Evolutionary conservation across 331 rosid genomes (phyloP).

Genomic region (Quercus tomentella): DNA sequence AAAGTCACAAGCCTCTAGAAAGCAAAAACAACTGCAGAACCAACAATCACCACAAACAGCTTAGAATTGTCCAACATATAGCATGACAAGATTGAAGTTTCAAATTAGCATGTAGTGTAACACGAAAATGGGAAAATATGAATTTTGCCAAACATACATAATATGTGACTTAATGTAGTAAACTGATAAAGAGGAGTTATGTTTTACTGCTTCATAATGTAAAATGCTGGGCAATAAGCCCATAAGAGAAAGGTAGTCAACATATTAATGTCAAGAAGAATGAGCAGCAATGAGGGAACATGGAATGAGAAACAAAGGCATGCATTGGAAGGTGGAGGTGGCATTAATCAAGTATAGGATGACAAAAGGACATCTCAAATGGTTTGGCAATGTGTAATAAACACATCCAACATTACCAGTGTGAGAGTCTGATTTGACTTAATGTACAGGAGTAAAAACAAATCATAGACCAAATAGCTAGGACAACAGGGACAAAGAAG

Average conservation of each 20-base stretch:
- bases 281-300: not conserved
- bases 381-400: not conserved
- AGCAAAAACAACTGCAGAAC: slow-evolving; percentile 26
- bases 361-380: not conserved
- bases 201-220: not conserved
- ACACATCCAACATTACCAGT: not conserved
- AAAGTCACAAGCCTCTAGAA: slow-evolving; percentile 18
- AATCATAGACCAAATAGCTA: not conserved
- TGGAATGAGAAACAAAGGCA: not conserved
- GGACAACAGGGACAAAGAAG: not conserved
- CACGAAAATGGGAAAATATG: not conserved
- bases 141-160: not conserved
- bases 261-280: not conserved
- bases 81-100: not conserved
- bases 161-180: not conserved
- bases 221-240: not conserved
- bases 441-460: not conserved
- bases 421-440: not conserved
- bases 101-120: not conserved
- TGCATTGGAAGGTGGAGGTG: not conserved
- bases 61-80: not conserved
- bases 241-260: not conserved
- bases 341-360: not conserved
- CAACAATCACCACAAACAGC: slow-evolving; percentile 1
- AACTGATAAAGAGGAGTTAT: not conserved